Percentiles rank a stretch among this genome's conserved stretches.
Evolutionary conservation across 306 rosid species (phyloP).

Genomic region (Fagus crenata): DNA sequence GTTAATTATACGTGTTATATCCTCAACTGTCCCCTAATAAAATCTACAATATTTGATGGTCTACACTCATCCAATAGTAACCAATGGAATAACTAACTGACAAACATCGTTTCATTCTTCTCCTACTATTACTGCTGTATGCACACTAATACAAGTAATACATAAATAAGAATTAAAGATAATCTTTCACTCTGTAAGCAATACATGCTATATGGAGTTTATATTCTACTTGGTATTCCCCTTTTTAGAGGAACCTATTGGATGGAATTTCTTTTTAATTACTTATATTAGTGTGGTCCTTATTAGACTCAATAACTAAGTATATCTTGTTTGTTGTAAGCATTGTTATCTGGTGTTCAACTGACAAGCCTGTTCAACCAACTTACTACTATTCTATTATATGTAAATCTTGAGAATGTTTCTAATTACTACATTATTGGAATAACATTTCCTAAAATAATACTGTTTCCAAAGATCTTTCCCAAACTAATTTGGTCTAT

Average conservation of each 20-base stretch:
- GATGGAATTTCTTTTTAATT: neutral
- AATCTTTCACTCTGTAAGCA: neutral
- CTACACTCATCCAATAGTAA: no score
- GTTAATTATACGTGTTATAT: no score
- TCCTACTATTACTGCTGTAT: neutral
- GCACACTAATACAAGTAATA: neutral
- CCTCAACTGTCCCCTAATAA: no score
- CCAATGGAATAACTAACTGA: no score
- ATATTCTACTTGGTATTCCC: neutral
- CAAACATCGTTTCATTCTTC: neutral
- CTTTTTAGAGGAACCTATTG: neutral
- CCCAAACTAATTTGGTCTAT: neutral
- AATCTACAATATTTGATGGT: no score
- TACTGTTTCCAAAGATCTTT: neutral
- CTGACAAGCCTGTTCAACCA: neutral
- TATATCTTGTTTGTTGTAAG: neutral
- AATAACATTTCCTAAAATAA: no score
- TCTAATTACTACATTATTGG: neutral
- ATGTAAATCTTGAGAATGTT: neutral
- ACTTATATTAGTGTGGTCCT: neutral
- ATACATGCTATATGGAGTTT: neutral
- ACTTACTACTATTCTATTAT: no score
- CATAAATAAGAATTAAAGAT: neutral
- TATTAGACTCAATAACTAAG: neutral
- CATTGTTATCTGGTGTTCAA: neutral